Percentiles rank a stretch among this genome's conserved stretches.
These are phyloP conservation scores for Murraya koenigii DNA, from an alignment of 345 rosid genomes.

Conservation along the genomic window DNA sequence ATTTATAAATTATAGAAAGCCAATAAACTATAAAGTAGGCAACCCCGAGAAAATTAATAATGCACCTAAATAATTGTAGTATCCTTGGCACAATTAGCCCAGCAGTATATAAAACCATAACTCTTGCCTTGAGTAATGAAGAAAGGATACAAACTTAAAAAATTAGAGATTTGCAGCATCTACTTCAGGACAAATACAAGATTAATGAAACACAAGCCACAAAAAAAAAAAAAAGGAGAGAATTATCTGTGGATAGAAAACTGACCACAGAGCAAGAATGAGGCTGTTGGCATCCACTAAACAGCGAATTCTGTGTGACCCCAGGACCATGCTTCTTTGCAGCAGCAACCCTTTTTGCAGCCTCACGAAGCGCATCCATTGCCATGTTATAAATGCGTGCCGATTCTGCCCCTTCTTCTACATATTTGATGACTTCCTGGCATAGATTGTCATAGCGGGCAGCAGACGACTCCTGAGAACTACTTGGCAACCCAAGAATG, in stretches of 20 bases:
- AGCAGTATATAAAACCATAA: not conserved
- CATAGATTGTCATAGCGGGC: slow-evolving; percentile 37
- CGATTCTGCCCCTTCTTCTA: slow-evolving; percentile 37
- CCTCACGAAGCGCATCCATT: slow-evolving; percentile 38
- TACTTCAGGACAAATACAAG: not conserved
- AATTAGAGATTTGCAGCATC: not conserved
- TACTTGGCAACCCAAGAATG: slow-evolving; percentile 18
- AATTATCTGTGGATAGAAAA: not conserved
- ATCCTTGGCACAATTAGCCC: not conserved
- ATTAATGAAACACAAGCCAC: not conserved
- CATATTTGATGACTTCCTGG: slow-evolving; percentile 33
- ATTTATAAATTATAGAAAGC: not conserved
- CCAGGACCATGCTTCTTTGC: slow-evolving; percentile 27
- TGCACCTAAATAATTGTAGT: not conserved
- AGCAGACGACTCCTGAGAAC: slow-evolving; percentile 27
- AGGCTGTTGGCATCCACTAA: slow-evolving; percentile 17
- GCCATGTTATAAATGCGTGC: slow-evolving; percentile 29
- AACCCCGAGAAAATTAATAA: not conserved
- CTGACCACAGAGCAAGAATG: slow-evolving; percentile 31
- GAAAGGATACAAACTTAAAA: not conserved
- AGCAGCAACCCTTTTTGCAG: slow-evolving; percentile 32
- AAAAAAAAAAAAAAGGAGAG: not conserved
- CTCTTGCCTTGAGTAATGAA: not conserved
- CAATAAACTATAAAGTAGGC: not conserved
- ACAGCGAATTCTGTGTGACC: slow-evolving; percentile 3